These are phyloP conservation scores for Bolboschoenus planiculmis DNA, from an alignment of 176 grass and related monocot genomes.

Conservation along the genomic window DNA sequence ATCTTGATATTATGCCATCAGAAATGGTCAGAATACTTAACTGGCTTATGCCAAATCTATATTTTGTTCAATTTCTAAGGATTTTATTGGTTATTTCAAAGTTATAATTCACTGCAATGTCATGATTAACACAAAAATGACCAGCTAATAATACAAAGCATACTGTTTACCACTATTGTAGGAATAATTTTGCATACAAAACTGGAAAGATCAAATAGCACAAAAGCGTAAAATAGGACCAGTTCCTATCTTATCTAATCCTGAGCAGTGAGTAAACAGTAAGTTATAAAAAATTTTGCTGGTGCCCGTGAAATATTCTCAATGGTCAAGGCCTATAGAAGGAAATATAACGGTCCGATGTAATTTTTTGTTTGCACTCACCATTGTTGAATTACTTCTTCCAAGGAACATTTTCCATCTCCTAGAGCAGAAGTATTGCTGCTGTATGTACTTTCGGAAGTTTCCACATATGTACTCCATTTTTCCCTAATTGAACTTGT, in stretches of 20 bases:
- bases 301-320: neutral
- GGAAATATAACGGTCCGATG: neutral
- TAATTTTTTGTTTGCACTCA: constrained; percentile 7
- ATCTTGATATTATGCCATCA: neutral
- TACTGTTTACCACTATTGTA: neutral
- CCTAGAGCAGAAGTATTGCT: constrained; percentile 38
- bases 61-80: too few species aligned
- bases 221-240: neutral
- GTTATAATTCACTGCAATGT: neutral
- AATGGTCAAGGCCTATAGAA: neutral
- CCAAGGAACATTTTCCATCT: constrained; percentile 38
- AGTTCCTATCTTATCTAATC: neutral
- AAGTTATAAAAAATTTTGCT: neutral
- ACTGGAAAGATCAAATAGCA: neutral
- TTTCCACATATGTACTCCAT: constrained; percentile 47
- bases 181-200: neutral
- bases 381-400: constrained; percentile 40
- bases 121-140: neutral
- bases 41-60: too few species aligned
- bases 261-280: neutral
- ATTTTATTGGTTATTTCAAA: neutral
- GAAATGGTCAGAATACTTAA: neutral
- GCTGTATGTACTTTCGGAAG: constrained; percentile 46
- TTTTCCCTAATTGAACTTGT: constrained; percentile 57
- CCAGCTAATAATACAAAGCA: neutral